Evolutionary conservation across 768 basidiomycete genomes (phyloP), one percentile per base, ranked within the genome.

Genomic region (Omphalotus guepiniiformis): DNA sequence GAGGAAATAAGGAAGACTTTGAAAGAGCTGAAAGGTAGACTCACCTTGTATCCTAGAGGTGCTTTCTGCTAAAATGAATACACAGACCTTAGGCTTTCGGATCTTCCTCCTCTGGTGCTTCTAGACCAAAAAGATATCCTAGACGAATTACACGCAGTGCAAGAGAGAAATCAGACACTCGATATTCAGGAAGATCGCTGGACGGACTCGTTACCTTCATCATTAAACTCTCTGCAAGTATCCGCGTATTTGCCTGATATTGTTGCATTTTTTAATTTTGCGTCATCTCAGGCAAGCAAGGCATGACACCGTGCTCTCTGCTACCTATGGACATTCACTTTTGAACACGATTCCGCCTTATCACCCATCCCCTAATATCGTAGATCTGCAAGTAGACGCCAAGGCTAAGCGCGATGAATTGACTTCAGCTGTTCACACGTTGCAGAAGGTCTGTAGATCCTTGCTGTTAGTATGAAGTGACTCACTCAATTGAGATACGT

Each of bases 341-440:
- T 18, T 63, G 40, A 63, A 62, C 32, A 58, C 60, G 2, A 61
- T 63, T 2, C 52, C 58, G 12, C 61, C 65, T 1, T 64, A 63
- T 26, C 38, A 55, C 6, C 36, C 50, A 21, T 50, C 58, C 6
- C 37, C 48, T 1, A 44, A 55, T 19, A 25, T 61, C 3, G 39
- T 26, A 3, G 13, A 22, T 4, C 39, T 60, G 25, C 47, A 56
- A 32, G 44, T 44, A 9, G 51, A 55, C 9, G 63, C 62, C 12
- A 55, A 55, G 45, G 41, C 3, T 2, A 58, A 56, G 37, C 44
- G 55, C 2, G 55, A 55, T 7, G 46, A 44, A 3, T 29, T 64
- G 47, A 48, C 30, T 4, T 40, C 36, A 27, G 49, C 50, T n/a
- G 37, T 59, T 13, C 42, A 22, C 6, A 47, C 44, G 38, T 27